These are phyloP conservation scores for Teratosphaeria viscida DNA, from an alignment of 2,329 filamentous ascomycete species.

Conservation along the genomic window DNA sequence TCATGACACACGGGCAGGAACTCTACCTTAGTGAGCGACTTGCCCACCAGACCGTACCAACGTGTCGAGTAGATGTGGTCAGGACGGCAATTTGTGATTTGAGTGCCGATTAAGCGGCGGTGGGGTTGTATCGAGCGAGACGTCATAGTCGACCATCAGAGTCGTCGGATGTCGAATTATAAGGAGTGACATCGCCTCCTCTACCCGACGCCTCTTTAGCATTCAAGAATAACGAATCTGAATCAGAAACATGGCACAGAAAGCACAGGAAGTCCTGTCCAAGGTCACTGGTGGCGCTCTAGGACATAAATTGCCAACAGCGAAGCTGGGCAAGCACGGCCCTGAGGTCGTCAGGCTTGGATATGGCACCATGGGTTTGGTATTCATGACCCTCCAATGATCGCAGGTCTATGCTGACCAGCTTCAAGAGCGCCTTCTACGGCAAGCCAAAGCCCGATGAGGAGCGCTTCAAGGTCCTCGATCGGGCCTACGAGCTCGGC, in stretches of 20 bases:
- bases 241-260: constrained; percentile 3
- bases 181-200: neutral
- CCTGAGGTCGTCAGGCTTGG: constrained; percentile 42
- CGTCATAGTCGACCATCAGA: neutral
- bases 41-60: too few relatives aligned
- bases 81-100: neutral
- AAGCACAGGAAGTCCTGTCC: constrained; percentile 13
- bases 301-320: constrained; percentile 29
- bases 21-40: too few relatives aligned
- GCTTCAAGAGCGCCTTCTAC: constrained; percentile 31
- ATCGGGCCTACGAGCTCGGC: constrained; percentile 41
- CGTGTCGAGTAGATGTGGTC: too few relatives aligned
- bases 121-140: neutral
- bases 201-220: neutral
- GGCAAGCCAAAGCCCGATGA: constrained; percentile 38
- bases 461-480: constrained; percentile 42
- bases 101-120: neutral
- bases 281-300: constrained; percentile 12
- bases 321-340: constrained; percentile 43
- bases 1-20: too few relatives aligned
- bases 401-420: neutral
- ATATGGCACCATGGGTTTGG: constrained; percentile 45
- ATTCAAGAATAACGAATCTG: neutral
- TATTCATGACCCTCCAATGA: constrained; percentile 1
- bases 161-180: too few relatives aligned